Percentiles rank a stretch among this genome's conserved stretches.
Conservation (phyloP, 2,329 filamentous ascomycete genomes). For the Metarhizium brunneum region DNA sequence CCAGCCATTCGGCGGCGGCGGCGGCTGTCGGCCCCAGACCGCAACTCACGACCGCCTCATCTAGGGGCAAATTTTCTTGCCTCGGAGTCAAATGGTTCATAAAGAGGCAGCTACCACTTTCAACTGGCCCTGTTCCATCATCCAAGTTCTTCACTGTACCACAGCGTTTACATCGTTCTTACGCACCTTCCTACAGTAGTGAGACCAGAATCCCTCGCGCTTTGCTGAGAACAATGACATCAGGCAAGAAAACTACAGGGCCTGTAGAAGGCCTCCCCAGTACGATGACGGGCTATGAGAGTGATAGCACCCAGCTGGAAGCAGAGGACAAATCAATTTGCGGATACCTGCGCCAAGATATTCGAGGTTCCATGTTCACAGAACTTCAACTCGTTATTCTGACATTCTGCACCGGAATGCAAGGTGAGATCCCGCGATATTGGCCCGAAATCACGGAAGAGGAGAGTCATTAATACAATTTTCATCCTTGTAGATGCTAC, state of each 20-base stretch:
- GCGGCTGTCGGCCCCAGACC: slow-evolving; percentile 5
- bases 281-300: background rate
- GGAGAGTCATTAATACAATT: background rate
- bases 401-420: slow-evolving; percentile 42
- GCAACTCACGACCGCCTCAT: background rate
- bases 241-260: background rate
- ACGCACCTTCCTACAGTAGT: background rate
- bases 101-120: background rate
- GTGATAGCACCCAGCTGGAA: background rate
- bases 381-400: slow-evolving; percentile 37
- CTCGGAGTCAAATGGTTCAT: background rate
- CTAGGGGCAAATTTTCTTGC: background rate
- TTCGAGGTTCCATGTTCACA: slow-evolving; percentile 30
- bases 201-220: background rate
- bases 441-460: background rate
- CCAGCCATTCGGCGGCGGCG: background rate
- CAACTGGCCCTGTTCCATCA: background rate
- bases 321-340: background rate
- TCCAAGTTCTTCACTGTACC: background rate
- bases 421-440: slow-evolving; percentile 24
- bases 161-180: background rate
- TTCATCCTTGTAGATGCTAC: slow-evolving; percentile 35
- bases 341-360: slow-evolving; percentile 15
- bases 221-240: background rate
- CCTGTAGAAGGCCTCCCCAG: background rate